Conservation (phyloP, 805 yeast species). For the Schizosaccharomyces japonicus region DNA sequence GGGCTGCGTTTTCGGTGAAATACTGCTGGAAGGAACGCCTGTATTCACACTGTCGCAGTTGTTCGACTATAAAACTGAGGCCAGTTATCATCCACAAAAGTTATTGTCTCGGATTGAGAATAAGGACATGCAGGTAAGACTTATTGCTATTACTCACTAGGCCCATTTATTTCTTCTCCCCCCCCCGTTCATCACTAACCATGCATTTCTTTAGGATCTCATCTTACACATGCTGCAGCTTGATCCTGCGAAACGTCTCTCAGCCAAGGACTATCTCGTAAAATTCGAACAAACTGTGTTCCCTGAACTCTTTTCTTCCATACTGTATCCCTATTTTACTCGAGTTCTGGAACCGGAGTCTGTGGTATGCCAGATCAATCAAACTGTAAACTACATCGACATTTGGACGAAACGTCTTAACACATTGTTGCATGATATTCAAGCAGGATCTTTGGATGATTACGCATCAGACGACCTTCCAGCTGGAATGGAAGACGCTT, state of each 20-base stretch:
- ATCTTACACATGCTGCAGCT: slow-evolving; percentile 38
- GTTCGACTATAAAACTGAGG: slow-evolving; percentile 54
- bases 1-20: slow-evolving; percentile 79
- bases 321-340: slow-evolving; percentile 35
- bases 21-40: slow-evolving; percentile 68
- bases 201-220: slow-evolving; percentile 15
- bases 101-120: slow-evolving; percentile 21
- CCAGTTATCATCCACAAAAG: slow-evolving; percentile 33
- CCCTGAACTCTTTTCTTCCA: slow-evolving; percentile 17
- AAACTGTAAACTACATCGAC: too few species aligned
- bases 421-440: too few species aligned
- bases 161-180: background rate
- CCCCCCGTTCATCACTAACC: background rate
- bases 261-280: slow-evolving; percentile 30
- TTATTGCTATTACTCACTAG: too few species aligned
- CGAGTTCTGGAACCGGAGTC: background rate
- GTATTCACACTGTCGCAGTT: slow-evolving; percentile 68
- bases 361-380: too few species aligned
- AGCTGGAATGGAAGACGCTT: too few species aligned
- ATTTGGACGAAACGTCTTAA: too few species aligned
- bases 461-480: too few species aligned
- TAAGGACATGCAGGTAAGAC: slow-evolving; percentile 21
- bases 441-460: too few species aligned
- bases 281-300: slow-evolving; percentile 18
- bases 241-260: slow-evolving; percentile 35